Percentiles rank a stretch among this genome's conserved stretches.
Evolutionary conservation across 345 rosid genomes (phyloP).

Genomic region (Leavenworthia alabamica): DNA sequence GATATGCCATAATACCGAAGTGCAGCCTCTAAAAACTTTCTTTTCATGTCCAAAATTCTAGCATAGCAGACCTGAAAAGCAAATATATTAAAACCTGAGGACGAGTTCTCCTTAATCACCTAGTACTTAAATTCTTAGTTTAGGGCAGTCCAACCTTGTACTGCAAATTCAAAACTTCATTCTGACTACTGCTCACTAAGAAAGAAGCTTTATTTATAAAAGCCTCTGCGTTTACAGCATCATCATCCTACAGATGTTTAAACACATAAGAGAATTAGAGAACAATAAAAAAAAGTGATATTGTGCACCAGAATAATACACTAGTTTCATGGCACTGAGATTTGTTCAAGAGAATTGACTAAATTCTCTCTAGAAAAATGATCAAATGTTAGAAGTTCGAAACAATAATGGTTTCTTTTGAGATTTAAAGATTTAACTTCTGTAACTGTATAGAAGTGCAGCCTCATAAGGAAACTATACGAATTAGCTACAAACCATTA

Average conservation of each 20-base stretch:
- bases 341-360: conserved; percentile 1
- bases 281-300: neutral
- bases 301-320: neutral
- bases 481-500: neutral
- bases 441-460: neutral
- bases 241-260: conserved; percentile 70
- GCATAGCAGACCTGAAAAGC: conserved; percentile 81
- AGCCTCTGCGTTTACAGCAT: conserved; percentile 95
- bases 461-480: neutral
- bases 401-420: neutral
- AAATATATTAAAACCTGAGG: neutral
- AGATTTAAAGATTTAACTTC: neutral
- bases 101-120: neutral
- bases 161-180: conserved; percentile 81
- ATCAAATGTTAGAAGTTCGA: neutral
- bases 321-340: neutral
- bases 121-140: neutral
- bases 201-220: conserved; percentile 95
- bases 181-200: conserved; percentile 91
- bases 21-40: conserved; percentile 97
- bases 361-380: neutral
- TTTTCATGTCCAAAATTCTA: conserved; percentile 89
- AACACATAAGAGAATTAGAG: conserved; percentile 4
- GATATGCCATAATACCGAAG: conserved; percentile 85
- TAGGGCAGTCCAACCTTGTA: conserved; percentile 54